Evolutionary conservation across 306 rosid genomes (phyloP), one percentile per base, ranked within the genome.

Genomic region (Myrica gale): DNA sequence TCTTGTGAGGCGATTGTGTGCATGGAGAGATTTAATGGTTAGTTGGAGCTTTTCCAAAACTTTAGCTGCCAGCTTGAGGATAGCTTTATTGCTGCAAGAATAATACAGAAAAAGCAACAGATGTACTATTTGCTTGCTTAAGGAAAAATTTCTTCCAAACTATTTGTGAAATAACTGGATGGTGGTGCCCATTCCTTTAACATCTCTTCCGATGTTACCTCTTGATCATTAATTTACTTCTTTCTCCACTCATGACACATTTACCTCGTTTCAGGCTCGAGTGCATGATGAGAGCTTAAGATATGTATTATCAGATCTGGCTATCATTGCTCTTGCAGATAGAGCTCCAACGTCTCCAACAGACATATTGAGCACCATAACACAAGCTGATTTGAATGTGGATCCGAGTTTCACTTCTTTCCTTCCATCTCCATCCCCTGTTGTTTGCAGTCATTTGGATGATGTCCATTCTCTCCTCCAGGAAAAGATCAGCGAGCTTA

Each of bases 11-110:
- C 90, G 80, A 68, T 74, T 95, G 43, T 92, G 97, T 73, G 76
- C 91, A 17, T 95, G 98, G 97, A 89, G 97, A 88, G 97, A 92
- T 84, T 48, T 92, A 69, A 89, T 90, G 97, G 98, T 95, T 7
- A 90, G 98, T 89, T 50, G 51, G 78, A 71, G 51, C 69, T 76
- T 44, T 51, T 77, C 43, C 71, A 60, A 47, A 77, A 81, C 15
- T 71, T 73, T 76, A 76, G 65, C 81, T 78, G 44, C 55, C 58
- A 41, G 19, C 72, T 73, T 37, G 53, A 76, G 69, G 74, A 21
- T 32, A 62, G 55, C 53, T 72, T 77, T 70, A 32, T 72, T 68
- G 45, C 68, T 69, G 12, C 42, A 52, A 70, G 15, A 26, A 43
- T 23, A 65, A 41, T 65, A 21, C 23, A 39, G 26, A 9, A 17